Evolutionary conservation across 169 alveolate species (phyloP), one percentile per base, ranked within the genome.

Genomic region (Theileria orientalis): DNA sequence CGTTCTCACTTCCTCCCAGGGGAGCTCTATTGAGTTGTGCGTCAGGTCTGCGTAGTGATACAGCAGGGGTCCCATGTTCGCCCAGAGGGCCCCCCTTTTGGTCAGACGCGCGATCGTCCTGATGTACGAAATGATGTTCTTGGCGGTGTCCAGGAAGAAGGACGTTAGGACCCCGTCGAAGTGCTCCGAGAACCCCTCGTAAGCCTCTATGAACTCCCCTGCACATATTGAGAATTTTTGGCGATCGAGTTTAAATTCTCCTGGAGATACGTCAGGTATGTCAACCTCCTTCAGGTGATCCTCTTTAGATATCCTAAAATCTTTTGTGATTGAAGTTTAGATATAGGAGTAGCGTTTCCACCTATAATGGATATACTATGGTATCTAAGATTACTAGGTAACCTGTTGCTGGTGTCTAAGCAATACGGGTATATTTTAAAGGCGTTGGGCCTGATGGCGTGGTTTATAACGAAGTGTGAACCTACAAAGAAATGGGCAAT

Each of bases 121-220:
- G 42, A 97, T 94, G 85, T 97, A 98, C 49, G 93, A 90, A 16
- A 98, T 90, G 21, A 96, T 87, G 80, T 98, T 97, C 80, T 95
- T 94, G 25, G 99, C 99, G 30, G 99, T 97, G 80, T 97, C 99
- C 57, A 97, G 83, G 82, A 97, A 97, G 80, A 95, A 97, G 47
- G 98, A 95, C 11, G 99, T 97, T 29, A 96, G 85, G 33, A 97
- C 89, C 30, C 95, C 96, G 85, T 97, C 98, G 95, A 98, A 96
- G 49, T 84, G 69, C 44, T 85, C 92, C 27, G 37, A 61, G 33
- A 73, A 70, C 16, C 69, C 76, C 0, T 82, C 76, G 80, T 92
- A 94, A 25, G 94, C 94, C 79, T 96, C 98, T 11, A 94, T 92
- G 84, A 97, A 96, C 76, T 97, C 99, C 6, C 99, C 99, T 13